Base-by-base conservation (phyloP, 257 asterid species). In the Striga asiatica region DNA sequence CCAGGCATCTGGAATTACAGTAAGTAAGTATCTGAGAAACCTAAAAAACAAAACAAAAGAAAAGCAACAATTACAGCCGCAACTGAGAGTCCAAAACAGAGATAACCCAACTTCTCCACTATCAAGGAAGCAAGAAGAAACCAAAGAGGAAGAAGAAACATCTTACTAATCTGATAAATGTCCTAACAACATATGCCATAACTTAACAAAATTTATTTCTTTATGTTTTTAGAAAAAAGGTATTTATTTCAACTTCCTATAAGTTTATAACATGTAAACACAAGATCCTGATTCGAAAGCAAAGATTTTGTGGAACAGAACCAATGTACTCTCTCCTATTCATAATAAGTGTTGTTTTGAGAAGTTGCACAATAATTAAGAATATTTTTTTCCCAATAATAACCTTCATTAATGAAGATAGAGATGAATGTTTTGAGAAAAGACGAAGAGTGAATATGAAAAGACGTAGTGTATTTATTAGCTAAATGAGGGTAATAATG, bases 21-120 rank as follows among this genome's bases (percentile, higher is more conserved):
- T 91, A 82, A 54, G 72, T 72, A 64, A 91, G 98, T 72, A 87
- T 80, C 83, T 77, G 85, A 54, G 98, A 84, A 52, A 84, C 92
- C 98, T 91, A 79, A 96, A 84, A 52, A 84, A 88, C 98, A 86
- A 79, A 46, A 78, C 37, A 28, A 28, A 39, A 32, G 49, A 53
- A 39, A 64, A 66, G 48, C 43, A 46, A 56, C 21, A 60, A 62
- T 67, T 61, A 27, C 41, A 67, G 28, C 39, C 27, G 32, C 27
- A 54, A 14, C 2, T 35, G 14, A 50, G 29, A 24, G 25, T 41
- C 22, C 52, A 16, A 1, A 35, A 39, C 58, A 37, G 56, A 48
- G 47, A 52, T 43, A 51, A 34, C 23, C 58, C 48, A 28, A 49
- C 50, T 58, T 11, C 11, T 23, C 13, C 23, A 27, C 42, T 23